phyloP scores from a whole-genome alignment of 2,329 filamentous ascomycete genomes.

The Aulographum hederae region DNA sequence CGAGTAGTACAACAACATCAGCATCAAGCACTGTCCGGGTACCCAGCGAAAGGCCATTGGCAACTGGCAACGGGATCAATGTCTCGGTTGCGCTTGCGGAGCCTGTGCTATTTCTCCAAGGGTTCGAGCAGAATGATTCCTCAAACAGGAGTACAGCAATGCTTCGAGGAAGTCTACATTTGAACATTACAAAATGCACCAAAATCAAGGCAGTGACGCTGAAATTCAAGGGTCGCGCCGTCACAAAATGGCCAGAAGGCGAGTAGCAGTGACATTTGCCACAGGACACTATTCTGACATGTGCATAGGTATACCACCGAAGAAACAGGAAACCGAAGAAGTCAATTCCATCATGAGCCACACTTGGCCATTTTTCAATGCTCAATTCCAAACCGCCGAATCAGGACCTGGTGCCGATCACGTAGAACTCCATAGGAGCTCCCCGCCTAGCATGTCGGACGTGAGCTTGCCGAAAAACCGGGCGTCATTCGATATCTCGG shows the following conservation, averaged over 20 bases:
- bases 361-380: slow-evolving; percentile 84
- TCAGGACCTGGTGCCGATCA: slow-evolving; percentile 44
- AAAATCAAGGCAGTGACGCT: slow-evolving; percentile 87
- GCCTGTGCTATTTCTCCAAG: slow-evolving; percentile 62
- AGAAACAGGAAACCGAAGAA: slow-evolving; percentile 68
- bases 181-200: slow-evolving; percentile 71
- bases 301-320: slow-evolving; percentile 67
- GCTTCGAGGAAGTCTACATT: slow-evolving; percentile 63
- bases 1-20: slow-evolving; percentile 14
- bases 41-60: slow-evolving; percentile 49
- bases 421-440: slow-evolving; percentile 34
- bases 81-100: slow-evolving; percentile 62
- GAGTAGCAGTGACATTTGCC: no score
- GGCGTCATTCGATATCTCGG: slow-evolving; percentile 8
- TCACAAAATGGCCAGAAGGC: slow-evolving; percentile 92
- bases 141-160: slow-evolving; percentile 53
- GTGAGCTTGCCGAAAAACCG: background rate
- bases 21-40: background rate
- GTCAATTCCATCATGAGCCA: slow-evolving; percentile 76
- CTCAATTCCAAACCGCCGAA: slow-evolving; percentile 41
- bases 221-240: slow-evolving; percentile 66
- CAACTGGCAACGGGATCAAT: slow-evolving; percentile 55
- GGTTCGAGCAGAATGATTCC: slow-evolving; percentile 56
- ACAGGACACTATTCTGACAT: background rate
- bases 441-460: background rate